These are phyloP conservation scores for Phytophthora parvispora DNA, from an alignment of 352 stramenopile genomes.

Conservation along the genomic window DNA sequence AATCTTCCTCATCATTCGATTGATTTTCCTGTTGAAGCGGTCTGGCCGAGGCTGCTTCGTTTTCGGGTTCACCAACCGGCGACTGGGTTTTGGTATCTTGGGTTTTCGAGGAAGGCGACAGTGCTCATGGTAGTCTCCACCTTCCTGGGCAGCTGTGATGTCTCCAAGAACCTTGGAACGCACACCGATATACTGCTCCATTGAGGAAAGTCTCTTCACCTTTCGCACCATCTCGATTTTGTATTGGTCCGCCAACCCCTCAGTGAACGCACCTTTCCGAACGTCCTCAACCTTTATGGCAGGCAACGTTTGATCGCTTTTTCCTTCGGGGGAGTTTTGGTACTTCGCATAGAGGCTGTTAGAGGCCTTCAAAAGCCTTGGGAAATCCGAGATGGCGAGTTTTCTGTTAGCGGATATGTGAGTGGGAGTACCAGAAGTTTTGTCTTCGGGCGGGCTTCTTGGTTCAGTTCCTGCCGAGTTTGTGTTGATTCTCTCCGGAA, in stretches of 20 bases:
- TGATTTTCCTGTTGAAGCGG: slow-evolving; percentile 86
- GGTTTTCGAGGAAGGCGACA: slow-evolving; percentile 62
- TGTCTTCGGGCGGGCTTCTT: not conserved
- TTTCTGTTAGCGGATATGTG: slow-evolving; percentile 27
- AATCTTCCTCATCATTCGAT: slow-evolving; percentile 80
- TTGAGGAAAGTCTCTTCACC: slow-evolving; percentile 51
- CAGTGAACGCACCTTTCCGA: slow-evolving; percentile 60
- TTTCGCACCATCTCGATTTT: slow-evolving; percentile 69
- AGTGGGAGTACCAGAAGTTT: not conserved
- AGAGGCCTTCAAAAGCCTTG: slow-evolving; percentile 42
- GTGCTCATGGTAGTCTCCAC: slow-evolving; percentile 22
- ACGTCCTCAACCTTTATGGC: slow-evolving; percentile 61
- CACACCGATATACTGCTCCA: slow-evolving; percentile 68
- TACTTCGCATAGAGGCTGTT: slow-evolving; percentile 46
- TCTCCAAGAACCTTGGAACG: slow-evolving; percentile 58
- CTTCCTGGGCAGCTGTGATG: slow-evolving; percentile 43
- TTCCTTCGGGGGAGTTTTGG: slow-evolving; percentile 30
- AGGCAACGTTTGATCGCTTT: slow-evolving; percentile 21
- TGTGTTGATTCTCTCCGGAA: slow-evolving; percentile 6
- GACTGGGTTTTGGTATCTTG: slow-evolving; percentile 71
- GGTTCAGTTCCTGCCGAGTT: not conserved
- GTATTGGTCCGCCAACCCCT: slow-evolving; percentile 62
- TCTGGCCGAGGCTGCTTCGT: slow-evolving; percentile 64
- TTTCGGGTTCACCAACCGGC: slow-evolving; percentile 47
- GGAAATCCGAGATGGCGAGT: slow-evolving; percentile 44